Conservation (phyloP, 1,284 basidiomycete genomes). For the Polyporus tsugae region DNA sequence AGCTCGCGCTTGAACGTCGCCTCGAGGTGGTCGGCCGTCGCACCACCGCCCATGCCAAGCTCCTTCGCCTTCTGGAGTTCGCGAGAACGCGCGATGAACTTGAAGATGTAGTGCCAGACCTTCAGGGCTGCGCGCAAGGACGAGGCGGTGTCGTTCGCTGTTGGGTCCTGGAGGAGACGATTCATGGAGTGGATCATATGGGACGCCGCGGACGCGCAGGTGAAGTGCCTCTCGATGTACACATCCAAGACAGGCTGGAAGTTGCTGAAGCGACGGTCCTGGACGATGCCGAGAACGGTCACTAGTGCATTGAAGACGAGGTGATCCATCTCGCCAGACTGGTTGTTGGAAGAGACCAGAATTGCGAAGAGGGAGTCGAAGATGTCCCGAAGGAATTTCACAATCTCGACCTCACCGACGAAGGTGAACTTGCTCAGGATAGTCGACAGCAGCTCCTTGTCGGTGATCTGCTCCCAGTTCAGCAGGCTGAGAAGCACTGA, state of each 20-base stretch:
- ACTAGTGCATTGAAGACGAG: constrained; percentile 93
- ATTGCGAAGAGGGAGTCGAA: constrained; percentile 96
- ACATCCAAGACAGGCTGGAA: constrained; percentile 94
- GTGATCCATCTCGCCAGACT: constrained; percentile 82
- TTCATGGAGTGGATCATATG: constrained; percentile 91
- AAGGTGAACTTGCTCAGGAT: constrained; percentile 91
- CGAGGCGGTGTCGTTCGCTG: constrained; percentile 77
- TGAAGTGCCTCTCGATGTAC: constrained; percentile 93
- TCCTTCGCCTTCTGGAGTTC: constrained; percentile 89
- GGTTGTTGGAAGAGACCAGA: constrained; percentile 79
- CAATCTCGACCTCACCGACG: constrained; percentile 92
- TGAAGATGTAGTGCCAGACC: constrained; percentile 97
- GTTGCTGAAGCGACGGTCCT: constrained; percentile 95
- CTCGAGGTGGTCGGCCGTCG: constrained; percentile 89
- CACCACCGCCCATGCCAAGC: constrained; percentile 76
- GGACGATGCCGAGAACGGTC: constrained; percentile 88
- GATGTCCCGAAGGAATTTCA: constrained; percentile 93
- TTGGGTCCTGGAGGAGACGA: constrained; percentile 79
- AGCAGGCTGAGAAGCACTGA: constrained; percentile 85
- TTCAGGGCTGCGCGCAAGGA: constrained; percentile 90
- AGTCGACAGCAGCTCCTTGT: constrained; percentile 74
- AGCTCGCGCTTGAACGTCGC: constrained; percentile 86
- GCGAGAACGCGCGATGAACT: constrained; percentile 89
- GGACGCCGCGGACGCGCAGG: constrained; percentile 77
- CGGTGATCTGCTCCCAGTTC: constrained; percentile 80